These are phyloP conservation scores for Solanum gracilifrons DNA, from an alignment of 257 asterid species.

Conservation along the genomic window DNA sequence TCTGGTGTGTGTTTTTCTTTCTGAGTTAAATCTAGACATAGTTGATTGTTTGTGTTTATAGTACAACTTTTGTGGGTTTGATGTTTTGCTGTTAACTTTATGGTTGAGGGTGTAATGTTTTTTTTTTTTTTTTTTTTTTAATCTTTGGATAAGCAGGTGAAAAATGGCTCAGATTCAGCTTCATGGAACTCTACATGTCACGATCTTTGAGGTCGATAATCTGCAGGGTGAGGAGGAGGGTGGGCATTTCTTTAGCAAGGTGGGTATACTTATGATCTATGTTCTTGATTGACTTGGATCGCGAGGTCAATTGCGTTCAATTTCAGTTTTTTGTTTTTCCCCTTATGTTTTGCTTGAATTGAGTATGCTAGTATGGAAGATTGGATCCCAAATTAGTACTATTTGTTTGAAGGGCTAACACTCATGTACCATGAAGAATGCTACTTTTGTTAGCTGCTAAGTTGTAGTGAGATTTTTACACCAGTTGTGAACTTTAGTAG, in stretches of 20 bases:
- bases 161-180: slow-evolving; percentile 27
- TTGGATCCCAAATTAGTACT: neutral
- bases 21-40: neutral
- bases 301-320: neutral
- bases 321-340: neutral
- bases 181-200: slow-evolving; percentile 40
- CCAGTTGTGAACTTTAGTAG: neutral
- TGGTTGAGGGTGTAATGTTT: neutral
- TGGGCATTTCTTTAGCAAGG: slow-evolving; percentile 25
- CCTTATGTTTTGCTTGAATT: neutral
- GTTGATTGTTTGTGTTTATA: neutral
- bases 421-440: neutral
- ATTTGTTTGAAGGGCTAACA: neutral
- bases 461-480: neutral
- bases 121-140: neutral
- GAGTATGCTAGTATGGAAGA: neutral
- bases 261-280: neutral
- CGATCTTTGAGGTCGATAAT: slow-evolving; percentile 30
- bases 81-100: neutral
- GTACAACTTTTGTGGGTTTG: neutral
- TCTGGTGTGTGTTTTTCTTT: neutral
- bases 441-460: neutral
- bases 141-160: slow-evolving; percentile 4
- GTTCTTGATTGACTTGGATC: neutral
- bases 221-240: slow-evolving; percentile 12